Evolutionary conservation across 2,329 filamentous ascomycete genomes (phyloP), one percentile per base, ranked within the genome.

Genomic region (Neopestalotiopsis rosae): DNA sequence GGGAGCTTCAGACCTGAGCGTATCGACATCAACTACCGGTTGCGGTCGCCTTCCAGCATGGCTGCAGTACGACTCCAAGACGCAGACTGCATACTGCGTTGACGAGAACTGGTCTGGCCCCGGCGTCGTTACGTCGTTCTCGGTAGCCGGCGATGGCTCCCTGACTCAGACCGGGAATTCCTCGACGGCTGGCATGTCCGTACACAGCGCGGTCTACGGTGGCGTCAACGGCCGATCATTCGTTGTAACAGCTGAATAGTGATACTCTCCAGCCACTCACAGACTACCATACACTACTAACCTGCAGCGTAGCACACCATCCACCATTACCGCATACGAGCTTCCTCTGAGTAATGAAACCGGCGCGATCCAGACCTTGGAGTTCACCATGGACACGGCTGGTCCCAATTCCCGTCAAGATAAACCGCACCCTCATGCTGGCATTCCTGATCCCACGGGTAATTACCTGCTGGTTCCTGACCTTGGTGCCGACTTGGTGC

Each of bases 401-500:
- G 86, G 86, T 0, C 80, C 85, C 12, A 78, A 81, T 61, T 77
- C 84, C 4, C 84, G 87, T n/a, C 88, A 90, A 75, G 84, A 88
- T 68, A 82, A 81, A 5, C 81, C 87, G 5, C 87, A 89, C 72
- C 87, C 86, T 7, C 87, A 89, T 77, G 81, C 85, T 20, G 82
- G 82, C 5, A 81, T 86, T 72, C 76, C 81, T 12, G 87, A 86
- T 70, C 85, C 83, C 0, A 85, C 84, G 0, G 84, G 84, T 13
- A 75, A 80, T 49, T 88, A 82, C 73, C 73, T 89, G 28, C 76
- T 89, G 1, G 80, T 83, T 7, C 82, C 86, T 1, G 87, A 89
- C 71, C 81, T 89, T 2, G 87, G 87, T 42, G 84, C 86, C 5
- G 87, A 89, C 72, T 74, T 86, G 28, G 79, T 88, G 66, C 86